Evolutionary conservation across 2,329 filamentous ascomycete species (phyloP).

Genomic region (Aspergillus ibericus): DNA sequence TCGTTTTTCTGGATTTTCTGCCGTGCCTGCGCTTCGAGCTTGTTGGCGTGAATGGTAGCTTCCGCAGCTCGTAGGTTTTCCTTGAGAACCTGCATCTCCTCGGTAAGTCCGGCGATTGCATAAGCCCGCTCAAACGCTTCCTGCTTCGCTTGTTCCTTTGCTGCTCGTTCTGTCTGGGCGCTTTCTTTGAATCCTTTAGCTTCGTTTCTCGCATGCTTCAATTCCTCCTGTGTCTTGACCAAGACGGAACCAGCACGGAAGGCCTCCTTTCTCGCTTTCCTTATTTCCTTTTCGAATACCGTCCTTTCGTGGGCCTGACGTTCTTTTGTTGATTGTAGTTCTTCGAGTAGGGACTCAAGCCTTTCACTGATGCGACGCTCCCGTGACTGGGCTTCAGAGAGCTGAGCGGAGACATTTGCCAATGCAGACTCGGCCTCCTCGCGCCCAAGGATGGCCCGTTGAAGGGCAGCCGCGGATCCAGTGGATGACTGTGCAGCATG

Average conservation of each 20-base stretch:
- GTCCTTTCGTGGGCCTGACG: conserved; percentile 49
- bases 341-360: conserved; percentile 51
- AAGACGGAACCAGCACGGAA: conserved; percentile 57
- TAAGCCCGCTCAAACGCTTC: conserved; percentile 51
- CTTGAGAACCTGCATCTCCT: conserved; percentile 47
- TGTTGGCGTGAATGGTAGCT: conserved; percentile 36
- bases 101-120: conserved; percentile 45
- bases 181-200: conserved; percentile 54
- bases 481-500: conserved; percentile 25
- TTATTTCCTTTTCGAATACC: conserved; percentile 59
- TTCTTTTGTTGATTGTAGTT: conserved; percentile 53
- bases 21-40: conserved; percentile 34
- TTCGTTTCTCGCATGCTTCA: conserved; percentile 45
- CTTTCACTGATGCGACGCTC: conserved; percentile 47
- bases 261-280: conserved; percentile 57
- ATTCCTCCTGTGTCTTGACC: conserved; percentile 56
- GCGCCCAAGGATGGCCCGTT: conserved; percentile 46
- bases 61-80: conserved; percentile 42
- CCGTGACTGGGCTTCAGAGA: conserved; percentile 45
- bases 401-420: conserved; percentile 33
- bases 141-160: conserved; percentile 48
- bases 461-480: conserved; percentile 46
- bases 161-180: conserved; percentile 50
- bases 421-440: conserved; percentile 48
- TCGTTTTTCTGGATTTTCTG: conserved; percentile 31